Evolutionary conservation across 2,329 filamentous ascomycete genomes (phyloP).

Genomic region (Pyrenochaeta sp.): DNA sequence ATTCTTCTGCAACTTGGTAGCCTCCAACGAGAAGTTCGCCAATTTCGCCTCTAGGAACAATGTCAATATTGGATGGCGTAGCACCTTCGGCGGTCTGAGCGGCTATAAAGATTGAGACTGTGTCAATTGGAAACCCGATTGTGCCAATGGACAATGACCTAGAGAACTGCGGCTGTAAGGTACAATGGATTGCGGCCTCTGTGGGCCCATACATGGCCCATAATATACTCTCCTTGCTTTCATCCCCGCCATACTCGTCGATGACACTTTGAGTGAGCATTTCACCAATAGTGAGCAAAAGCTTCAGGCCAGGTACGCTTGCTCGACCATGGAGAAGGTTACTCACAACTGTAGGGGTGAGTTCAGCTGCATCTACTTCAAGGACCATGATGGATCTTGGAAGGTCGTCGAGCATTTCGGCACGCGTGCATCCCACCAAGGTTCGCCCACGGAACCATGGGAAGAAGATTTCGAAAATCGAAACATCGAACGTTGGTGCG

Average conservation of each 20-base stretch:
- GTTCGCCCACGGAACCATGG: slow-evolving; percentile 78
- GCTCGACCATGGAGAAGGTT: slow-evolving; percentile 75
- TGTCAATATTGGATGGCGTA: slow-evolving; percentile 48
- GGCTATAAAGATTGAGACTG: slow-evolving; percentile 80
- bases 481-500: slow-evolving; percentile 92
- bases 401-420: slow-evolving; percentile 77
- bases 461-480: slow-evolving; percentile 95
- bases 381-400: slow-evolving; percentile 70
- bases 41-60: slow-evolving; percentile 71
- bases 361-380: slow-evolving; percentile 81
- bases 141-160: slow-evolving; percentile 67
- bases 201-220: slow-evolving; percentile 97
- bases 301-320: slow-evolving; percentile 71
- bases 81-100: slow-evolving; percentile 50
- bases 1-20: slow-evolving; percentile 78
- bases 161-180: slow-evolving; percentile 71
- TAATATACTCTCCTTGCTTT: slow-evolving; percentile 67
- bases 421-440: slow-evolving; percentile 74
- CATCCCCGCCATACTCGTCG: slow-evolving; percentile 75
- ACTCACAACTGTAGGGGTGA: slow-evolving; percentile 87
- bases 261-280: slow-evolving; percentile 85
- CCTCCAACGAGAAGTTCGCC: slow-evolving; percentile 87
- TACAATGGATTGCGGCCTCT: slow-evolving; percentile 91
- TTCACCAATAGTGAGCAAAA: slow-evolving; percentile 88
- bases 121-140: slow-evolving; percentile 81